Conservation (phyloP, 2,329 filamentous ascomycete genomes). For the Byssochlamys sp. region DNA sequence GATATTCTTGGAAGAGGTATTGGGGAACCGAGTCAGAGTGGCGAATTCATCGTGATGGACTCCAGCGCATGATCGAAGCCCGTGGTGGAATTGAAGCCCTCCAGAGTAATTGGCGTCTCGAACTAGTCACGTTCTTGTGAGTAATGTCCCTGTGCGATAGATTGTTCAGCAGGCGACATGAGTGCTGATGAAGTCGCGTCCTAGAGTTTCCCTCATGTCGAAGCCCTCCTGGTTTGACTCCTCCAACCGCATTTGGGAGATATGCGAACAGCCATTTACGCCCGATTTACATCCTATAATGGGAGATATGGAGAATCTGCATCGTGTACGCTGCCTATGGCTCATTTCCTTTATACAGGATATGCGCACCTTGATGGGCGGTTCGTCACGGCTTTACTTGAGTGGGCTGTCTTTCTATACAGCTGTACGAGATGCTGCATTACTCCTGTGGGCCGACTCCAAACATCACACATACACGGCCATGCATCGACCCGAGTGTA, state of each 20-base stretch:
- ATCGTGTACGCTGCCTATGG: slow-evolving; percentile 20
- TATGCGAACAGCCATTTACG: not conserved
- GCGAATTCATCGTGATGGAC: slow-evolving; percentile 23
- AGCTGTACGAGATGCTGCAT: slow-evolving; percentile 7
- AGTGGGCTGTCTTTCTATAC: slow-evolving; percentile 8
- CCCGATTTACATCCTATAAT: not conserved
- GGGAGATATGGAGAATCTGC: slow-evolving; percentile 9
- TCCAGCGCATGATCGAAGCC: slow-evolving; percentile 25
- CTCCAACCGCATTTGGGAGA: slow-evolving; percentile 9
- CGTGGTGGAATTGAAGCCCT: slow-evolving; percentile 21
- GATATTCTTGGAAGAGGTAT: slow-evolving; percentile 13
- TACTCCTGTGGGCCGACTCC: slow-evolving; percentile 10
- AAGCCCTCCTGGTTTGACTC: slow-evolving; percentile 20
- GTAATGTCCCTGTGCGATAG: not conserved
- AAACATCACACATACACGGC: slow-evolving; percentile 6
- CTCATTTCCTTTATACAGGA: slow-evolving; percentile 22
- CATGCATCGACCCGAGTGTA: slow-evolving; percentile 3
- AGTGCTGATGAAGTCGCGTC: not conserved
- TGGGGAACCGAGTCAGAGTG: slow-evolving; percentile 25
- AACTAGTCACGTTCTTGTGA: not conserved
- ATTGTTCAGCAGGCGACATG: not conserved
- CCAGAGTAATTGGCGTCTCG: slow-evolving; percentile 17
- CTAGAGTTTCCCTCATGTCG: slow-evolving; percentile 20
- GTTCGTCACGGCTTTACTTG: slow-evolving; percentile 7
- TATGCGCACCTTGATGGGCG: slow-evolving; percentile 19